These are phyloP conservation scores for Arachnopeziza araneosa DNA, from an alignment of 2,329 filamentous ascomycete genomes.

Conservation along the genomic window DNA sequence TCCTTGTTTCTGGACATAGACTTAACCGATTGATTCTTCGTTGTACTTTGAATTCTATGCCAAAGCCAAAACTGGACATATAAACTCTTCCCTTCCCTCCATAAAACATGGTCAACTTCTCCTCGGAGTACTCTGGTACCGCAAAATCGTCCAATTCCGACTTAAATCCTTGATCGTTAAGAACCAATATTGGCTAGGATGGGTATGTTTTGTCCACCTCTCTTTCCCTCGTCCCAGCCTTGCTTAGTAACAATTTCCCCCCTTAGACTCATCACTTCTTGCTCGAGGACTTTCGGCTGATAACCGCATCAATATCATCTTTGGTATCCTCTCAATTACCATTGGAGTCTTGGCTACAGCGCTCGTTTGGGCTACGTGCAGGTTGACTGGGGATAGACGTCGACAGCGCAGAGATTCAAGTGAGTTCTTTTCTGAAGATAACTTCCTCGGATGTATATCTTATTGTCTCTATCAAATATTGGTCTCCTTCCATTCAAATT, in stretches of 20 bases:
- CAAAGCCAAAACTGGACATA: too few relatives aligned
- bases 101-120: too few relatives aligned
- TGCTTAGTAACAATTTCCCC: not conserved
- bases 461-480: too few relatives aligned
- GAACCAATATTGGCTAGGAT: not conserved
- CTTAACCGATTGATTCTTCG: too few relatives aligned
- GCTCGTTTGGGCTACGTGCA: conserved; percentile 11
- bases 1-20: too few relatives aligned
- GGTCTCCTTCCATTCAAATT: too few relatives aligned
- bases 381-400: conserved; percentile 1
- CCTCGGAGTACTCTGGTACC: too few relatives aligned
- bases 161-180: not conserved
- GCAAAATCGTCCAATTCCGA: too few relatives aligned
- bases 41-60: too few relatives aligned
- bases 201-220: not conserved
- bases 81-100: too few relatives aligned
- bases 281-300: conserved; percentile 3
- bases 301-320: conserved; percentile 8
- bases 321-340: conserved; percentile 6
- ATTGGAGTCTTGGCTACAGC: conserved; percentile 2
- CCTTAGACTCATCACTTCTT: not conserved
- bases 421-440: not conserved
- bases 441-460: too few relatives aligned
- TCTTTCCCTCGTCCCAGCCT: not conserved
- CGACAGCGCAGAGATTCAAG: not conserved